A percentile compares a stretch with the other conserved stretches of the same genome.
phyloP scores from a whole-genome alignment of 2,329 filamentous ascomycete genomes.

The Beauveria pseudobassiana region DNA sequence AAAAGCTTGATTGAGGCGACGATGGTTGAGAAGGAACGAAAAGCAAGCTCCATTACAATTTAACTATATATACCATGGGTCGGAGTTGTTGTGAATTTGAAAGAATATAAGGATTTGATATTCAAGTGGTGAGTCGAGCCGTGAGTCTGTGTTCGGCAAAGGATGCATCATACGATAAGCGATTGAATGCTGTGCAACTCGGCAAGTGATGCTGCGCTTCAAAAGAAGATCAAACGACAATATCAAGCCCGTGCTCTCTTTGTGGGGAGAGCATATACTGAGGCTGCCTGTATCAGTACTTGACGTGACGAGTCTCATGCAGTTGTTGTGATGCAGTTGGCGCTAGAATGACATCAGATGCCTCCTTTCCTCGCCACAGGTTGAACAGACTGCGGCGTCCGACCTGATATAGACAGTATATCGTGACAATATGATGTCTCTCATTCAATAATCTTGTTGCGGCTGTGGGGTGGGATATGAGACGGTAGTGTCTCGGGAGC shows the following conservation, averaged over 20 bases:
- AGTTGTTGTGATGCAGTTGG: background rate
- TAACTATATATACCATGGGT: background rate
- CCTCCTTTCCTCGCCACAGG: background rate
- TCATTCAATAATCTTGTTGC: too few relatives aligned
- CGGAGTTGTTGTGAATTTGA: background rate
- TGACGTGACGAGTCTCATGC: background rate
- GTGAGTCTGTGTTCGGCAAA: background rate
- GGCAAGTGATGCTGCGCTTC: background rate
- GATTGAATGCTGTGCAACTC: background rate
- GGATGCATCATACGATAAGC: background rate
- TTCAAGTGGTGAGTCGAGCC: background rate
- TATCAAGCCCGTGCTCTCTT: too few relatives aligned
- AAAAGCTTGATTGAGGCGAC: slow-evolving; percentile 66
- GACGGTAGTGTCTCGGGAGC: too few relatives aligned
- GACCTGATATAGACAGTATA: background rate
- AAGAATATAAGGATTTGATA: background rate
- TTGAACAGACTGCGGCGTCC: background rate
- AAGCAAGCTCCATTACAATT: background rate
- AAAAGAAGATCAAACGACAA: too few relatives aligned
- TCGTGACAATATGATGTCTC: too few relatives aligned
- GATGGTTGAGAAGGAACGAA: background rate
- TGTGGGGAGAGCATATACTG: background rate
- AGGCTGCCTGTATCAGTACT: background rate
- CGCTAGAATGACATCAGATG: background rate
- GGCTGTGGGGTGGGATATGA: too few relatives aligned